These are phyloP conservation scores for Xylogone sp. DNA, from an alignment of 2,329 filamentous ascomycete species.

Conservation along the genomic window DNA sequence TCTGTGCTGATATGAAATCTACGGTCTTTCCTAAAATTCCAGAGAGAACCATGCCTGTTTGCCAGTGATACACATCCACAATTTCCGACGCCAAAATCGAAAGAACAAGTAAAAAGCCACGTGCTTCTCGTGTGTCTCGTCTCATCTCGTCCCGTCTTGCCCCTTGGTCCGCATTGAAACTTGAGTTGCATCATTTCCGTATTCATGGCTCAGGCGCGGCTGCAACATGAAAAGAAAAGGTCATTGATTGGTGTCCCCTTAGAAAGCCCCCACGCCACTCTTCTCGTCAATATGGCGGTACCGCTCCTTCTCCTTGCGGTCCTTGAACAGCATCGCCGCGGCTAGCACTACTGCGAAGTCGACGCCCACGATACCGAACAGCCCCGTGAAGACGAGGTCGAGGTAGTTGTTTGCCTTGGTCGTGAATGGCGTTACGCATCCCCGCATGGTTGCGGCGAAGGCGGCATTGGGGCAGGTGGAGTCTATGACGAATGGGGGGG, in stretches of 20 bases:
- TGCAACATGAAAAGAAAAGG: too few relatives aligned
- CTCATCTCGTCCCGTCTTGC: too few relatives aligned
- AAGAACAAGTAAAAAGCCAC: too few relatives aligned
- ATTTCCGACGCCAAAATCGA: too few relatives aligned
- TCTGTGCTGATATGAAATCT: too few relatives aligned
- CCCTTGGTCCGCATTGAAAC: too few relatives aligned
- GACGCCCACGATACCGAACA: conserved; percentile 74
- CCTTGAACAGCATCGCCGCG: conserved; percentile 73
- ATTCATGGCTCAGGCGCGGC: too few relatives aligned
- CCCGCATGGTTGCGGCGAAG: conserved; percentile 64
- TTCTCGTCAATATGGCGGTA: conserved; percentile 83
- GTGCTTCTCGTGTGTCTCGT: too few relatives aligned
- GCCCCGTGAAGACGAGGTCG: conserved; percentile 72
- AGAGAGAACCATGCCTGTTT: too few relatives aligned
- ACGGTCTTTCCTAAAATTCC: background rate
- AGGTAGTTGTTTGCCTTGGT: conserved; percentile 68
- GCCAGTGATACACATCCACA: too few relatives aligned
- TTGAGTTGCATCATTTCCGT: too few relatives aligned
- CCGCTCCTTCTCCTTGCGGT: conserved; percentile 73
- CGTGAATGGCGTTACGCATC: conserved; percentile 66
- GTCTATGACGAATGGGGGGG: conserved; percentile 69
- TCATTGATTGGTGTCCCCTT: conserved; percentile 11
- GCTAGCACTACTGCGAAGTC: conserved; percentile 66
- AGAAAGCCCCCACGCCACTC: conserved; percentile 52
- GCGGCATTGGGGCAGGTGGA: conserved; percentile 64